A percentile compares a stretch with the other conserved stretches of the same genome.
phyloP scores from a whole-genome alignment of 169 alveolate genomes.

The Babesia bigemina region DNA sequence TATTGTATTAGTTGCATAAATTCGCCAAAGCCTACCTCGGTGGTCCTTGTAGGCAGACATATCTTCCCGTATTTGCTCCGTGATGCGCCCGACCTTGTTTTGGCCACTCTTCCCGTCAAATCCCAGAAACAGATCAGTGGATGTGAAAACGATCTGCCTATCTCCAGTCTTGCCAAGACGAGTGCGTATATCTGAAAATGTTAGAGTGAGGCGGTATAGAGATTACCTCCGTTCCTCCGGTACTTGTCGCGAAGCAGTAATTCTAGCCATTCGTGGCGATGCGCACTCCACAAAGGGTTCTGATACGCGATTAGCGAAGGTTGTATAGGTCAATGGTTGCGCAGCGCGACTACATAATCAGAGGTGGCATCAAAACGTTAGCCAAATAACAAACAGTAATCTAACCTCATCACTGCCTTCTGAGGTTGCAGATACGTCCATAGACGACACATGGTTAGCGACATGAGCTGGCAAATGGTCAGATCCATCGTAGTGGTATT shows the following conservation, averaged over 20 bases:
- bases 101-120: conserved; percentile 69
- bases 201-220: not conserved
- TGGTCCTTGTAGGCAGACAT: conserved; percentile 39
- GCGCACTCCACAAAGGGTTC: conserved; percentile 69
- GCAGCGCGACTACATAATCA: not conserved
- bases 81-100: conserved; percentile 71
- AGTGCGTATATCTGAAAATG: conserved; percentile 1
- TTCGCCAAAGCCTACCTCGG: not conserved
- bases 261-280: conserved; percentile 69
- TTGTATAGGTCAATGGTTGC: not conserved
- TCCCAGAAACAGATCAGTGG: conserved; percentile 59
- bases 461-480: not conserved
- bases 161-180: conserved; percentile 42
- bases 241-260: conserved; percentile 69
- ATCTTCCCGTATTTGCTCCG: conserved; percentile 69
- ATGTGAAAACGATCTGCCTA: conserved; percentile 18
- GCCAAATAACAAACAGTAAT: not conserved
- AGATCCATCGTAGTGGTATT: conserved; percentile 1
- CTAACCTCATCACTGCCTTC: conserved; percentile 25
- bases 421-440: not conserved
- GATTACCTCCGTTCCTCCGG: conserved; percentile 55
- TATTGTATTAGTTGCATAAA: no score
- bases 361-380: not conserved
- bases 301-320: not conserved
- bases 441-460: not conserved